A percentile compares a stretch with the other conserved stretches of the same genome.
These are phyloP conservation scores for Cochlearia excelsa DNA, from an alignment of 345 rosid species.

Conservation along the genomic window DNA sequence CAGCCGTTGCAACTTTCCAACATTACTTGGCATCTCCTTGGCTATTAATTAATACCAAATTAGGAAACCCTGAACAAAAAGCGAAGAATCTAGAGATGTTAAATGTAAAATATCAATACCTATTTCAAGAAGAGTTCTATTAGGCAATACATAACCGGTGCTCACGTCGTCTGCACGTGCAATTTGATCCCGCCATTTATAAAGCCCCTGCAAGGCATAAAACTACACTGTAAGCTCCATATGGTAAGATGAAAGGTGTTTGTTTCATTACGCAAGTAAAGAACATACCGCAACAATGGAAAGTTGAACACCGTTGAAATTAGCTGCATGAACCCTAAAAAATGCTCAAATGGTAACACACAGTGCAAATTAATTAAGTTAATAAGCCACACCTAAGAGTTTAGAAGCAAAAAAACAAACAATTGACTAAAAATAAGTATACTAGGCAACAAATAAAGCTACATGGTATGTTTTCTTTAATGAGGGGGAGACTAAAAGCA, in stretches of 20 bases:
- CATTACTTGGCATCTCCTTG: conserved; percentile 71
- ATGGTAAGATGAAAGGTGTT: conserved; percentile 14
- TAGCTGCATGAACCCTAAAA: conserved; percentile 61
- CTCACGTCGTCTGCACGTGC: conserved; percentile 91
- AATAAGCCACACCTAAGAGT: no score
- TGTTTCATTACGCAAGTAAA: conserved; percentile 8
- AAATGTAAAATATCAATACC: conserved; percentile 44
- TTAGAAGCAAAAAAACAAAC: no score
- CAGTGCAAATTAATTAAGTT: conserved; percentile 22
- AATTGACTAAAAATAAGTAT: background rate
- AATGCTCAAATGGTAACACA: conserved; percentile 26
- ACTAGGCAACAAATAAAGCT: conserved; percentile 2
- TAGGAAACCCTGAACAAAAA: conserved; percentile 5
- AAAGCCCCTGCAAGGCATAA: conserved; percentile 62
- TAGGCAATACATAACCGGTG: conserved; percentile 86
- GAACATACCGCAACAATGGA: conserved; percentile 71
- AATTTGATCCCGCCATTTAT: conserved; percentile 76
- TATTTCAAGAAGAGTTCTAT: conserved; percentile 80
- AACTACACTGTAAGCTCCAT: conserved; percentile 18
- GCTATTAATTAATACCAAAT: conserved; percentile 47
- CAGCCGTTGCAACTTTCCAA: conserved; percentile 50
- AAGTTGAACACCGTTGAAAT: conserved; percentile 73
- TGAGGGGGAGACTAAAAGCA: conserved; percentile 16
- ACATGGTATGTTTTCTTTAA: conserved; percentile 2
- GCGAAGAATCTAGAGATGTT: conserved; percentile 21